These are phyloP conservation scores for Aspergillus cejpii DNA, from an alignment of 2,329 filamentous ascomycete genomes.

Conservation along the genomic window DNA sequence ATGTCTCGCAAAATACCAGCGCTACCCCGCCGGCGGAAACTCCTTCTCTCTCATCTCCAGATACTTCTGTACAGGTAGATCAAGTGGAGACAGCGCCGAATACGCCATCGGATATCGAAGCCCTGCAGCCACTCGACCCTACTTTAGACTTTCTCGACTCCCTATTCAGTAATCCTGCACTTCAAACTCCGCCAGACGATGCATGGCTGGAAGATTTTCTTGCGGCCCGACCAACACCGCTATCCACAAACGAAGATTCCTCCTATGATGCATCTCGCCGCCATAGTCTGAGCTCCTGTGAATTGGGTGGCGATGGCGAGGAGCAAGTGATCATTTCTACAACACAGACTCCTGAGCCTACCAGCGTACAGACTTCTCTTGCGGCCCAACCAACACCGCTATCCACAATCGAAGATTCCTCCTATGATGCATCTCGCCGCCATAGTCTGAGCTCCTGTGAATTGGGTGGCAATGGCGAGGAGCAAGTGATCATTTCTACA, in stretches of 20 bases:
- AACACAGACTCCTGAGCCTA: background rate
- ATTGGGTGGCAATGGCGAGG: background rate
- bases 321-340: background rate
- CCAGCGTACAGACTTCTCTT: background rate
- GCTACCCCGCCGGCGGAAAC: conserved; percentile 13
- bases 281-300: background rate
- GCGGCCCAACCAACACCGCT: conserved; percentile 1
- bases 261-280: background rate
- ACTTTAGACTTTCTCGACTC: conserved; percentile 18
- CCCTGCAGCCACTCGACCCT: conserved; percentile 14
- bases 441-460: background rate
- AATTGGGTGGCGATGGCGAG: background rate
- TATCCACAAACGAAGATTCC: conserved; percentile 1
- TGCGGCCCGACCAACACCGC: background rate
- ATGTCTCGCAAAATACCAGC: conserved; percentile 3
- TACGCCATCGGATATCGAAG: conserved; percentile 13
- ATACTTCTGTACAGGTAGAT: conserved; percentile 13
- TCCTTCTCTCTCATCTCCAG: conserved; percentile 18
- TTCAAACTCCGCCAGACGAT: conserved; percentile 7
- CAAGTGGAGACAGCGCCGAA: conserved; percentile 13
- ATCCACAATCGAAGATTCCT: background rate
- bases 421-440: background rate
- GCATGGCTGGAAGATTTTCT: conserved; percentile 1
- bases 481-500: background rate
- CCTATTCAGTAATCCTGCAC: conserved; percentile 14